These are phyloP conservation scores for Trametes maxima DNA, from an alignment of 768 basidiomycete species.

Conservation along the genomic window DNA sequence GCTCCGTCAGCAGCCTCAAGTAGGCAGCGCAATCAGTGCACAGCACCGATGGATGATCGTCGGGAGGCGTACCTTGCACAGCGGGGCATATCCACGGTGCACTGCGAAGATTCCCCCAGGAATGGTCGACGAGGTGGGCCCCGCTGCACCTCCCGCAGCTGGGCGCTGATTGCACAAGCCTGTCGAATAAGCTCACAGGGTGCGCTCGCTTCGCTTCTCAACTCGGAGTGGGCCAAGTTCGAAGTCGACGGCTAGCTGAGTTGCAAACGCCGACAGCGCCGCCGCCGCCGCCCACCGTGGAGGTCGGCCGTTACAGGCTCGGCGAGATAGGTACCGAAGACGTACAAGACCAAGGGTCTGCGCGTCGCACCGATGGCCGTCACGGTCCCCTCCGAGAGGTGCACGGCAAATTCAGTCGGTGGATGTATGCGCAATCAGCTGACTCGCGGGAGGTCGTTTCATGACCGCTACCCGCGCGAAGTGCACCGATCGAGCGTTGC, in stretches of 20 bases:
- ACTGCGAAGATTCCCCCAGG: background rate
- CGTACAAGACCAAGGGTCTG: background rate
- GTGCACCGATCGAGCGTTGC: background rate
- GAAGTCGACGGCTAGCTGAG: background rate
- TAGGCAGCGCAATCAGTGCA: background rate
- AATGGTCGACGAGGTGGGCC: background rate
- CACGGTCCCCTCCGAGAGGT: background rate
- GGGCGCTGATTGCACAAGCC: background rate
- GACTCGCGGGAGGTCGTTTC: background rate
- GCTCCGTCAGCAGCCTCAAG: background rate
- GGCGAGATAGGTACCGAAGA: constrained; percentile 9
- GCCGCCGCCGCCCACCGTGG: no score
- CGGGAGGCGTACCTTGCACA: background rate
- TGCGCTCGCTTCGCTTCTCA: background rate
- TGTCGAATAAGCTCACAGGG: background rate
- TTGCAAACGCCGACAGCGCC: no score
- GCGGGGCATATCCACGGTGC: background rate
- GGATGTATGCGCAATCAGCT: background rate
- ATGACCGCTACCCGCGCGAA: constrained; percentile 2
- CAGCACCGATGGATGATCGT: background rate
- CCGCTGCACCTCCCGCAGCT: background rate
- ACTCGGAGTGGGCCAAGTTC: background rate
- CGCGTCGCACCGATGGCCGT: background rate
- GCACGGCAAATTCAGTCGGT: background rate
- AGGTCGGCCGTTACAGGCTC: no score